phyloP scores from a whole-genome alignment of 2,329 filamentous ascomycete species.

The Periconia sp. region DNA sequence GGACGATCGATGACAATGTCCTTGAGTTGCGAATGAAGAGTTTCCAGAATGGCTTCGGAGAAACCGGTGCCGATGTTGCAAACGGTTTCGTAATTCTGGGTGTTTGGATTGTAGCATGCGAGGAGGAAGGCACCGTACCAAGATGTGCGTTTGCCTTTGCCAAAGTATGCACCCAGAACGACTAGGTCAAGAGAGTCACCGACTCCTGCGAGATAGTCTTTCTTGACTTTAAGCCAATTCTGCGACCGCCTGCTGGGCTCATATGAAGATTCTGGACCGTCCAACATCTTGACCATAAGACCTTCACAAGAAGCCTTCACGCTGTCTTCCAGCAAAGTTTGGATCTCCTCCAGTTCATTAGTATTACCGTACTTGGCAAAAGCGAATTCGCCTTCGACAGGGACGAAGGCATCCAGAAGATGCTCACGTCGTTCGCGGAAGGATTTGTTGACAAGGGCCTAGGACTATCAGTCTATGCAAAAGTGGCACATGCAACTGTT shows the following conservation, averaged over 20 bases:
- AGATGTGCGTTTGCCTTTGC: slow-evolving; percentile 91
- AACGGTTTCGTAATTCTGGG: slow-evolving; percentile 87
- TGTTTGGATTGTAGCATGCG: slow-evolving; percentile 82
- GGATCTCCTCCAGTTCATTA: slow-evolving; percentile 89
- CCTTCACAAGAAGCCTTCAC: slow-evolving; percentile 96
- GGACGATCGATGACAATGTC: slow-evolving; percentile 81
- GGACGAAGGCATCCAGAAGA: slow-evolving; percentile 70
- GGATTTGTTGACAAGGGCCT: slow-evolving; percentile 79
- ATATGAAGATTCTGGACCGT: slow-evolving; percentile 88
- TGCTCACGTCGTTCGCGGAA: slow-evolving; percentile 81
- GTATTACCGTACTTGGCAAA: slow-evolving; percentile 88
- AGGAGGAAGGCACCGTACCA: slow-evolving; percentile 96
- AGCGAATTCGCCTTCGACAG: slow-evolving; percentile 84
- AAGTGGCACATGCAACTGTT: neutral
- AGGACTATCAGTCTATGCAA: slow-evolving; percentile 18
- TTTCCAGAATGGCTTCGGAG: slow-evolving; percentile 89
- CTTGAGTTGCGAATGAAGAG: slow-evolving; percentile 75
- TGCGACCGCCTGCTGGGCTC: slow-evolving; percentile 94
- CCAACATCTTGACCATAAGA: slow-evolving; percentile 99
- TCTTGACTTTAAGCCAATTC: slow-evolving; percentile 99
- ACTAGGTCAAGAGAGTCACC: slow-evolving; percentile 97
- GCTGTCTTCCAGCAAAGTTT: slow-evolving; percentile 87
- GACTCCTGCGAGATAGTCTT: slow-evolving; percentile 91
- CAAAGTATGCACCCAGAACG: slow-evolving; percentile 90
- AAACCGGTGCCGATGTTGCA: slow-evolving; percentile 99